These are phyloP conservation scores for Phytophthora idaei DNA, from an alignment of 352 stramenopile species.

Conservation along the genomic window DNA sequence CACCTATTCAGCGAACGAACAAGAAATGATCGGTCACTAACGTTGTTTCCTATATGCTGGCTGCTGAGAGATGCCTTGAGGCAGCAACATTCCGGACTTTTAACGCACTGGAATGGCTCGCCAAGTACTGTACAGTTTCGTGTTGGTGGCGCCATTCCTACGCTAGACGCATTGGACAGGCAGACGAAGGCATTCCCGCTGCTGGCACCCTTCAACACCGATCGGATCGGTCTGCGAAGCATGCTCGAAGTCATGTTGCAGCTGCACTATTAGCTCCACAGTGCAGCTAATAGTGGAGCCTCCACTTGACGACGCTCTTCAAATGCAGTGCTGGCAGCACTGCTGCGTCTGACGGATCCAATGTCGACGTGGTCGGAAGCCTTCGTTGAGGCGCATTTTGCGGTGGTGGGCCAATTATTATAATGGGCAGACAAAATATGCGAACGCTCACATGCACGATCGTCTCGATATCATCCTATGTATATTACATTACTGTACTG, in stretches of 20 bases:
- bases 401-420: neutral
- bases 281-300: too few species aligned
- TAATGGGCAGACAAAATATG: neutral
- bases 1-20: neutral
- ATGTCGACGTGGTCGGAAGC: neutral
- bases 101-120: slow-evolving; percentile 22
- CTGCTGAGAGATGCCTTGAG: slow-evolving; percentile 27
- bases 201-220: slow-evolving; percentile 27
- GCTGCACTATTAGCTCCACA: slow-evolving; percentile 1
- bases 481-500: neutral
- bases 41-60: slow-evolving; percentile 5
- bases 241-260: slow-evolving; percentile 10
- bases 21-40: neutral
- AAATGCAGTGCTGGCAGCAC: neutral
- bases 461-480: neutral
- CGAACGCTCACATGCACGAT: neutral
- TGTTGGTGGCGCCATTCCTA: slow-evolving; percentile 16
- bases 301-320: neutral
- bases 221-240: slow-evolving; percentile 10
- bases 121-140: slow-evolving; percentile 4
- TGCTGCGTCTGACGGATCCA: neutral
- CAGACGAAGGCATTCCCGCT: slow-evolving; percentile 18
- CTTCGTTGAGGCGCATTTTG: neutral
- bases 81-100: slow-evolving; percentile 17
- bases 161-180: slow-evolving; percentile 9